Percentiles rank a stretch among this genome's conserved stretches.
Evolutionary conservation across 2,329 filamentous ascomycete species (phyloP).

Genomic region (Diaporthe caulivora): DNA sequence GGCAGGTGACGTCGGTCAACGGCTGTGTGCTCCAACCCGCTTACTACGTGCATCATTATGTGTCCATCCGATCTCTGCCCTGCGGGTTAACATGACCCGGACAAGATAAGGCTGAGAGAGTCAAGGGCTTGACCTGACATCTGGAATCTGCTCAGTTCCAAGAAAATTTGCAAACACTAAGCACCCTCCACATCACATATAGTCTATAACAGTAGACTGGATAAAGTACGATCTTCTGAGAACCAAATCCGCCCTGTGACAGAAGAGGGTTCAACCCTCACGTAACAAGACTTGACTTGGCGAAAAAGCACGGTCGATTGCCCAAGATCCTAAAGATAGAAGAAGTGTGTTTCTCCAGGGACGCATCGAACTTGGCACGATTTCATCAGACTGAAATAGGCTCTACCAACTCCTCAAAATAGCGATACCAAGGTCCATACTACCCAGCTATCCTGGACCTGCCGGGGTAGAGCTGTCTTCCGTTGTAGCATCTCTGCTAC

Average conservation of each 20-base stretch:
- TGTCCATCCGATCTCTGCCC: conserved; percentile 22
- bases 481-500: background rate
- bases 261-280: conserved; percentile 11
- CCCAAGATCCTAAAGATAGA: conserved; percentile 13
- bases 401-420: conserved; percentile 6
- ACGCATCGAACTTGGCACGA: conserved; percentile 12
- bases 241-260: background rate
- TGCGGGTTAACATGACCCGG: background rate
- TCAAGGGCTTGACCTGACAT: background rate
- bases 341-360: background rate
- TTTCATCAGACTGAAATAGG: conserved; percentile 22
- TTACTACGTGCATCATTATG: background rate
- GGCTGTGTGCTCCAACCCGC: background rate
- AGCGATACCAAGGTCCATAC: background rate
- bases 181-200: no score
- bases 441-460: background rate
- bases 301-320: background rate
- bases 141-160: background rate
- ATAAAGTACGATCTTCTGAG: background rate
- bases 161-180: background rate
- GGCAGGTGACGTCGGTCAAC: conserved; percentile 18
- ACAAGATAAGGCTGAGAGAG: background rate
- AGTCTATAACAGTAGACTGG: background rate
- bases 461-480: conserved; percentile 19
- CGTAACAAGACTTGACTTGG: background rate